phyloP scores from a whole-genome alignment of 441 rosid species.

The California macrophylla region DNA sequence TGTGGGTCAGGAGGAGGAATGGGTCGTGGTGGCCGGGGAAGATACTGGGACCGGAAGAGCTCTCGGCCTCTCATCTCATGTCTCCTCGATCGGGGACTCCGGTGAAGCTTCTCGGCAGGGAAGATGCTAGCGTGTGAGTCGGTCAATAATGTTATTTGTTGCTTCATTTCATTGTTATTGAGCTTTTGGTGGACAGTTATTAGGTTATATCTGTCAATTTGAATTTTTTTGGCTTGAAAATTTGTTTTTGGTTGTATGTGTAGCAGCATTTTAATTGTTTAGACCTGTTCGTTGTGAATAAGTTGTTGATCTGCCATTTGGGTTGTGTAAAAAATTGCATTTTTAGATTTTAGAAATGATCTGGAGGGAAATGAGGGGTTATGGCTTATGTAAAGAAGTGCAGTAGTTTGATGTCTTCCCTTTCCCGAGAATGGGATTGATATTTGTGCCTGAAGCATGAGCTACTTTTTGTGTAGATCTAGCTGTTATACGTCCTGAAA shows the following conservation, averaged over 20 bases:
- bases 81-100: slow-evolving; percentile 94
- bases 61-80: slow-evolving; percentile 52
- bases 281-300: neutral
- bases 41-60: slow-evolving; percentile 73
- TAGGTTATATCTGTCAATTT: neutral
- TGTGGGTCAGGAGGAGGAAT: slow-evolving; percentile 92
- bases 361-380: neutral
- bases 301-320: neutral
- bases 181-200: neutral
- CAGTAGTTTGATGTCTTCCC: neutral
- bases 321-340: neutral
- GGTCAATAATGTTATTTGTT: neutral
- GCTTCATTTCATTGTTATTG: neutral
- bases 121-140: slow-evolving; percentile 96
- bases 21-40: slow-evolving; percentile 99
- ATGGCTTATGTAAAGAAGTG: neutral
- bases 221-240: neutral
- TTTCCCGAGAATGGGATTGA: neutral
- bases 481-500: neutral
- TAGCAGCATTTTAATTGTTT: neutral
- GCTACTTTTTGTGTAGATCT: neutral
- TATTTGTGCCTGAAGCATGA: neutral
- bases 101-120: slow-evolving; percentile 93
- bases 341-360: neutral
- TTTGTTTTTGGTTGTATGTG: neutral